phyloP scores from a whole-genome alignment of 2,329 filamentous ascomycete genomes.

The Fusarium sacchari region DNA sequence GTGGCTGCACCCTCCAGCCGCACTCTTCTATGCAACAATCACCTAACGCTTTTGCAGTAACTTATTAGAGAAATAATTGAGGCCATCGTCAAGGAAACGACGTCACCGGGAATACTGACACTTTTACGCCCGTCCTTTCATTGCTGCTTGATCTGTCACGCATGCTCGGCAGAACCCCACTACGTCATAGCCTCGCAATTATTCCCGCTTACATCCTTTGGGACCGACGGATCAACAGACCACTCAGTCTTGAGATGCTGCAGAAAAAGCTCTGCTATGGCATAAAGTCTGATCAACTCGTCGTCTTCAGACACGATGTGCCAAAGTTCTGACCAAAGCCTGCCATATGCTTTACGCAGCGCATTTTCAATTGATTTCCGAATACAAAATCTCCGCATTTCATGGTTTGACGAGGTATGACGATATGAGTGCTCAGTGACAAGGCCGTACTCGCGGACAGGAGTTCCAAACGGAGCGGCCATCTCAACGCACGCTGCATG shows the following conservation, averaged over 20 bases:
- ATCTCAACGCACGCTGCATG: neutral
- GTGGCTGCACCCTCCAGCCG: neutral
- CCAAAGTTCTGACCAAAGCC: conserved; percentile 16
- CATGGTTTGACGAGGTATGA: neutral
- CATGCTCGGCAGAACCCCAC: neutral
- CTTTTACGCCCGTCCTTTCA: neutral
- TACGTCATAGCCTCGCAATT: neutral
- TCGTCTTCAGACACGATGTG: neutral
- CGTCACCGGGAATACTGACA: neutral
- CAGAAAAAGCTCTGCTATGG: neutral
- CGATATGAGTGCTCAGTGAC: neutral
- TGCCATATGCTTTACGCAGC: neutral
- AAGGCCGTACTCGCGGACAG: neutral
- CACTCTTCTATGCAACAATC: neutral
- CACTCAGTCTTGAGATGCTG: neutral
- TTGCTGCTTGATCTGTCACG: neutral
- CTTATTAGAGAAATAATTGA: fast-evolving
- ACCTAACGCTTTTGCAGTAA: neutral
- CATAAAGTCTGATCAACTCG: neutral
- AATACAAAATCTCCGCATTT: neutral
- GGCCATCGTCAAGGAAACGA: neutral
- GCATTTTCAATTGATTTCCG: neutral
- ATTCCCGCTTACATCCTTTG: neutral
- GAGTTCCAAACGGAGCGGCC: neutral
- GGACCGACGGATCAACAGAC: neutral